These are phyloP conservation scores for Fusarium graminum DNA, from an alignment of 2,329 filamentous ascomycete species.

Conservation along the genomic window DNA sequence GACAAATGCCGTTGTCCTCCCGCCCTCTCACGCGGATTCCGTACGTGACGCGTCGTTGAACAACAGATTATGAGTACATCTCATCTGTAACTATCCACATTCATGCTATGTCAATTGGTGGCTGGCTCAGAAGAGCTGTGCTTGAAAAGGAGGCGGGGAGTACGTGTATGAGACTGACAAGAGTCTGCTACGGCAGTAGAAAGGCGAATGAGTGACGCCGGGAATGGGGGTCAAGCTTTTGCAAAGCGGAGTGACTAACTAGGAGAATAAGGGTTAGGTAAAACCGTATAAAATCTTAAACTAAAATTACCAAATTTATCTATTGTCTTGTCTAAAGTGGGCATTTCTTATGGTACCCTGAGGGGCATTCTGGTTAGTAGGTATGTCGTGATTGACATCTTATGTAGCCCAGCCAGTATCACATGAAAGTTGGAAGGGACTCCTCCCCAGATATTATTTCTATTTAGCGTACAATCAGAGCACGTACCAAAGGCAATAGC, in stretches of 20 bases:
- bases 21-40: constrained; percentile 16
- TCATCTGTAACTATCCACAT: not conserved
- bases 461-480: not conserved
- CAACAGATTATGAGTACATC: constrained; percentile 1
- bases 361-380: too few relatives aligned
- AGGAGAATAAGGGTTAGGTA: too few relatives aligned
- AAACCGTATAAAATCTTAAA: too few relatives aligned
- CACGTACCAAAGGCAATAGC: not conserved
- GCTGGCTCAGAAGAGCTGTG: not conserved
- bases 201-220: not conserved
- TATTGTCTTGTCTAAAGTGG: too few relatives aligned
- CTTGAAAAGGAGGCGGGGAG: not conserved
- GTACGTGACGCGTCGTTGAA: constrained; percentile 21
- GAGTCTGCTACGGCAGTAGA: too few relatives aligned
- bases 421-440: not conserved
- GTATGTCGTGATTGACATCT: not conserved
- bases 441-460: not conserved
- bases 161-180: too few relatives aligned
- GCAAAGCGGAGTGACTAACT: too few relatives aligned
- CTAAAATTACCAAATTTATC: too few relatives aligned
- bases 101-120: not conserved
- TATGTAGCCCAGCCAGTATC: not conserved
- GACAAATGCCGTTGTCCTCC: constrained; percentile 34
- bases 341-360: too few relatives aligned
- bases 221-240: too few relatives aligned